Conservation (phyloP, 345 rosid species). For the Corchorus capsularis region DNA sequence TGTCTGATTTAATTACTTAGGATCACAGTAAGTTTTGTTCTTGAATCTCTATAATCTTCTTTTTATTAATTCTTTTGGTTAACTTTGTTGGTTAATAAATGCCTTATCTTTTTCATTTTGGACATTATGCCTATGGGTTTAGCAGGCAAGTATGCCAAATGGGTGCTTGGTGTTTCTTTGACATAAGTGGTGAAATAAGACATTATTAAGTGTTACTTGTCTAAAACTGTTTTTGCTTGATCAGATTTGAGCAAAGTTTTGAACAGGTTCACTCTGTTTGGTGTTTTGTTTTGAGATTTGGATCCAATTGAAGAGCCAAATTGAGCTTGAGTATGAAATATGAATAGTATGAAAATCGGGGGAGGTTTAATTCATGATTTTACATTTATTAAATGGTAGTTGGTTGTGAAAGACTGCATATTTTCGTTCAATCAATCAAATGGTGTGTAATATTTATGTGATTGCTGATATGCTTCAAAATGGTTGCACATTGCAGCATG, state of each 20-base stretch:
- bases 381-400: not conserved
- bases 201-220: not conserved
- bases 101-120: not conserved
- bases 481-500: constrained; percentile 38
- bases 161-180: not conserved
- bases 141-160: not conserved
- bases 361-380: not conserved
- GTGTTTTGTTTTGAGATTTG: not conserved
- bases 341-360: not conserved
- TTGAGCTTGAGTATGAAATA: not conserved
- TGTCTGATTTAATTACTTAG: not conserved
- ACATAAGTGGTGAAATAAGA: not conserved
- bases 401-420: not conserved
- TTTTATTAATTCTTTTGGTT: not conserved
- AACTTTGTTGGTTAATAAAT: not conserved
- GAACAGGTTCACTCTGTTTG: not conserved
- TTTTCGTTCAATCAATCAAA: not conserved
- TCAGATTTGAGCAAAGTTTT: not conserved
- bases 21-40: not conserved
- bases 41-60: not conserved
- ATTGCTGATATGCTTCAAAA: constrained; percentile 14
- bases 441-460: not conserved
- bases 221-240: not conserved
- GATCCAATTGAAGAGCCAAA: not conserved
- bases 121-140: not conserved